Conservation (phyloP, 139 green algal species). For the Picochlorum sp. region DNA sequence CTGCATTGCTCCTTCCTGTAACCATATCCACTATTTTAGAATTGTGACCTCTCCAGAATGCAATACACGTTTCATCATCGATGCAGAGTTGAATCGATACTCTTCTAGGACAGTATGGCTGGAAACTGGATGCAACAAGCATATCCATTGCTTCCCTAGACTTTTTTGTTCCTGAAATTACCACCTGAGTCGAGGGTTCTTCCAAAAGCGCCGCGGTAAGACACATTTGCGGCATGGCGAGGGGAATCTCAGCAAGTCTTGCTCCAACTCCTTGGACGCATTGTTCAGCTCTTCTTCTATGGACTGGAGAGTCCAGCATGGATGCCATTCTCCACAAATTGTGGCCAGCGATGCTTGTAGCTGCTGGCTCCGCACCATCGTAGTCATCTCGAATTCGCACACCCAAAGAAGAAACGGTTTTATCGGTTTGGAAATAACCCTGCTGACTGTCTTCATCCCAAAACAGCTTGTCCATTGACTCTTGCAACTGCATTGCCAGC, state of each 20-base stretch:
- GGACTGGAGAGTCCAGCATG: constrained; percentile 2
- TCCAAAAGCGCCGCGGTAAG: constrained; percentile 37
- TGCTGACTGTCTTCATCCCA: constrained; percentile 37
- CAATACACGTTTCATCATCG: no score
- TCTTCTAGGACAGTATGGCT: no score
- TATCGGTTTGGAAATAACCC: not conserved
- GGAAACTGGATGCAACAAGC: no score
- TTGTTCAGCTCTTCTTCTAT: constrained; percentile 2
- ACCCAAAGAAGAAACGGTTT: not conserved
- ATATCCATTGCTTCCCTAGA: no score
- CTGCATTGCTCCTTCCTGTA: no score
- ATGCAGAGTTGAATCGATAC: no score
- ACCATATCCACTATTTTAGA: no score
- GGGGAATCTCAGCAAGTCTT: constrained; percentile 36
- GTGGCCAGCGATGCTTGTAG: constrained; percentile 48
- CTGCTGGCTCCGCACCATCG: constrained; percentile 74
- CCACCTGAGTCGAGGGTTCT: constrained; percentile 42
- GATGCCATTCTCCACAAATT: constrained; percentile 59
- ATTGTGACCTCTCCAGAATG: no score
- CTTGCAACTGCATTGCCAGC: constrained; percentile 71
- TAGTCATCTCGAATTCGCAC: constrained; percentile 58
- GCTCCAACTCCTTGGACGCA: constrained; percentile 31
- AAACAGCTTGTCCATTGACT: constrained; percentile 62
- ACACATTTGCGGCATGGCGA: constrained; percentile 71
- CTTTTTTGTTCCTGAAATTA: constrained; percentile 35